Evolutionary conservation across 352 stramenopile genomes (phyloP).

Genomic region (Phytophthora nicotianae): DNA sequence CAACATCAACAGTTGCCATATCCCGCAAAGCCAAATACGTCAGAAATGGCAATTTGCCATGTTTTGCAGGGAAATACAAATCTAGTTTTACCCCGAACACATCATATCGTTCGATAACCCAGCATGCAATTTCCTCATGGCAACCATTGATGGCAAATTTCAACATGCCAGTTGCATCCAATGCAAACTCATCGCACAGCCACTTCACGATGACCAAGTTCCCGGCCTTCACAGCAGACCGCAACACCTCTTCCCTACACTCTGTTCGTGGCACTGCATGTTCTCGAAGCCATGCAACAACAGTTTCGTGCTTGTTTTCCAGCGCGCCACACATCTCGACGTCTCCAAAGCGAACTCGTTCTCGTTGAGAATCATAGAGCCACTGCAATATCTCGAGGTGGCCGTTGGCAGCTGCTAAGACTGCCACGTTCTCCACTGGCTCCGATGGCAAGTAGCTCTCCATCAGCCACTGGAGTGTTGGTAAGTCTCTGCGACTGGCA

Average conservation of each 20-base stretch:
- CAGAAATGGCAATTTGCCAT: constrained; percentile 22
- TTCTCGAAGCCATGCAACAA: constrained; percentile 49
- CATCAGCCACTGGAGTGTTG: constrained; percentile 21
- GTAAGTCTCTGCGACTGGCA: constrained; percentile 8
- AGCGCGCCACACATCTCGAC: constrained; percentile 25
- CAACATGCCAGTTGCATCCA: constrained; percentile 7
- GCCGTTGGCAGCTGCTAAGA: constrained; percentile 15
- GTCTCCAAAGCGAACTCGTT: constrained; percentile 11
- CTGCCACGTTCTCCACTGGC: constrained; percentile 19
- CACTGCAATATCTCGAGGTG: constrained; percentile 22
- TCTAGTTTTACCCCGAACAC: background rate
- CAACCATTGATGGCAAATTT: constrained; percentile 2
- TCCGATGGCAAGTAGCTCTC: constrained; percentile 14
- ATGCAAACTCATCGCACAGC: constrained; percentile 15
- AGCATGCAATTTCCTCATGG: constrained; percentile 17
- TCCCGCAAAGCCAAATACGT: constrained; percentile 11
- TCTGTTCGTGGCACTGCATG: constrained; percentile 17
- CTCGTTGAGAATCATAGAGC: constrained; percentile 17
- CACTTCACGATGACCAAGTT: constrained; percentile 19
- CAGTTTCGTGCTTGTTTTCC: constrained; percentile 41
- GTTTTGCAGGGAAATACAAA: constrained; percentile 10
- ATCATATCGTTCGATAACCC: constrained; percentile 26
- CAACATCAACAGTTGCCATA: background rate
- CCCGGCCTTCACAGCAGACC: constrained; percentile 13
- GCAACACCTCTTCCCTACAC: constrained; percentile 7